Conservation (phyloP, 352 stramenopile species). For the Phytophthora pini region DNA sequence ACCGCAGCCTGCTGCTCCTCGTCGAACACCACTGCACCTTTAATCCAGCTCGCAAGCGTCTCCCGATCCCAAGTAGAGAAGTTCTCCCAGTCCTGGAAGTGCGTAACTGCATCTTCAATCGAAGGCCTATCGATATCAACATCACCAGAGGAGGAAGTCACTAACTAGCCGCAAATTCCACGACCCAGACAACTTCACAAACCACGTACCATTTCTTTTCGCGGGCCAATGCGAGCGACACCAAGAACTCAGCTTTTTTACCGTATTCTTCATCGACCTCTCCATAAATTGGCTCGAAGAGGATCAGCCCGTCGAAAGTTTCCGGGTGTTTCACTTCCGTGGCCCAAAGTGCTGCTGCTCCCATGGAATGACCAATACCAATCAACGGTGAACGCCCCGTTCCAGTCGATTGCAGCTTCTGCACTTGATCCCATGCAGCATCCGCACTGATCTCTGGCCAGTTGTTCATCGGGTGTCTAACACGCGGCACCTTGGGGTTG, state of each 20-base stretch:
- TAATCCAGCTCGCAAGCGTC: slow-evolving; percentile 35
- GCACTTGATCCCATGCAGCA: slow-evolving; percentile 23
- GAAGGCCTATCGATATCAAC: slow-evolving; percentile 25
- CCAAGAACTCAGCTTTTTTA: slow-evolving; percentile 41
- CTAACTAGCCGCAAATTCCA: neutral
- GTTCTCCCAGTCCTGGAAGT: slow-evolving; percentile 44
- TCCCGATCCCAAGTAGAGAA: slow-evolving; percentile 56
- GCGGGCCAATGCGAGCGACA: slow-evolving; percentile 40
- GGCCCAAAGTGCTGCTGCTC: slow-evolving; percentile 44
- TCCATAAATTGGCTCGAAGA: slow-evolving; percentile 58
- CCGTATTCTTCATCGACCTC: slow-evolving; percentile 17
- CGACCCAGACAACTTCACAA: neutral
- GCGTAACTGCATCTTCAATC: slow-evolving; percentile 20
- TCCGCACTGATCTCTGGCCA: slow-evolving; percentile 29
- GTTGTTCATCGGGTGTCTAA: slow-evolving; percentile 35
- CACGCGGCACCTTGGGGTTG: slow-evolving; percentile 20
- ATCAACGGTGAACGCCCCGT: slow-evolving; percentile 27
- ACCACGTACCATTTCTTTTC: slow-evolving; percentile 44
- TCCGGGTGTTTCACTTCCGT: slow-evolving; percentile 46
- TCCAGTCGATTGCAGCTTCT: slow-evolving; percentile 15
- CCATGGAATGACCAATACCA: slow-evolving; percentile 56
- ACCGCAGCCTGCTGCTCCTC: slow-evolving; percentile 23
- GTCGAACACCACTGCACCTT: slow-evolving; percentile 50
- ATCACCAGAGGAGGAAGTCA: neutral
- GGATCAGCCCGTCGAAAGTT: slow-evolving; percentile 52